Evolutionary conservation across 2,329 filamentous ascomycete species (phyloP), one percentile per base, ranked within the genome.

Genomic region (Pseudopyricularia cyperi): DNA sequence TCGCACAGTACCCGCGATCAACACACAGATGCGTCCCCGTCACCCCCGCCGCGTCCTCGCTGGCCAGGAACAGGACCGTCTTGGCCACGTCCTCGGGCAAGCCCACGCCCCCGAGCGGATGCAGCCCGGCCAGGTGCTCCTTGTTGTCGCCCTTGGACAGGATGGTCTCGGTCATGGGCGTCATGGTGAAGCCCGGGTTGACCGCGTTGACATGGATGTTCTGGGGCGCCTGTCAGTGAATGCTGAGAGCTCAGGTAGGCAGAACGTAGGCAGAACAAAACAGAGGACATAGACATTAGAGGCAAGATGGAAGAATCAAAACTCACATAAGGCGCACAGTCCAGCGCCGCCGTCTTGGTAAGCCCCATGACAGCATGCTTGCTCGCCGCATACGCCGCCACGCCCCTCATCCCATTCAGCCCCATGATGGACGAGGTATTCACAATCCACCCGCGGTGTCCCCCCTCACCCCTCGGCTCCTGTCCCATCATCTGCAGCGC

Each of bases 161-260:
- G 8, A 44, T 44, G 3, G 22, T 33, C 2, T 47, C 6, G 33
- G 35, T 48, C 51, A 52, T 52, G 22, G 58, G 58, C 34, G 63
- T 62, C 57, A 58, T 55, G 54, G 60, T 62, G 28, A 55, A 58
- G 26, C 63, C 63, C 3, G 63, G 63, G 51, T 55, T 58, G 6
- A 65, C 51, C 37, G 55, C 58, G 55, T 65, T 65, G 53, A 65
- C 62, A 22, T 62, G 58, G 48, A 65, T 65, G 8, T 59, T 44
- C 39, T 44, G 24, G n/a, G n/a, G n/a, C n/a, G n/a, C n/a, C n/a
- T n/a, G n/a, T n/a, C n/a, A n/a, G n/a, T n/a, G n/a, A n/a, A n/a
- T n/a, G n/a, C n/a, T n/a, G n/a, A n/a, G n/a, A n/a, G n/a, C 33
- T 14, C 33, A 9, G n/a, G 14, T 4, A 35, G 8, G 17, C 4